Base-by-base conservation (phyloP, 1,284 basidiomycete genomes). In the Fomes fomentarius region DNA sequence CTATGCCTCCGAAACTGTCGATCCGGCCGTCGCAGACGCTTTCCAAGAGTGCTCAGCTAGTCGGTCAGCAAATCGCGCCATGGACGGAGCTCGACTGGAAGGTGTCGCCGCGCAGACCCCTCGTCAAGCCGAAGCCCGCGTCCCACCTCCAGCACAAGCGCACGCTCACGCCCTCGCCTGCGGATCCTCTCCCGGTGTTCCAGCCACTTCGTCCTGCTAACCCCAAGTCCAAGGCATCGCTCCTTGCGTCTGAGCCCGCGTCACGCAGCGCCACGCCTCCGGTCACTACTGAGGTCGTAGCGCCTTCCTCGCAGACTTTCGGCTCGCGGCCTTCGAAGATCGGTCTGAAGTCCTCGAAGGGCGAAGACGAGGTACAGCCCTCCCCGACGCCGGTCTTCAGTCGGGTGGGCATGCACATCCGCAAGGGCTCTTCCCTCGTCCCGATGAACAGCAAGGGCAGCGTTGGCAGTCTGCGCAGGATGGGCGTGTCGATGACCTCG, bases 1-100 rank as follows among this genome's bases (percentile, higher is more conserved):
- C 54, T 15, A 57, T 34, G 41, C 50, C 38, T 6, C 41, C 52
- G 3, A 46, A 47, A 35, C 34, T 56, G 9, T 21, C 40, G 8
- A 12, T 33, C 8, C 40, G 44, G 47, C 52, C 58, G 1, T 37
- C 52, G 15, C 54, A 61, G 47, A 60, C 64, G 40, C 34, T 35
- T 30, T 41, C 53, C 9, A 45, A 57, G 25, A 25, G 38, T 0
- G 53, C 63, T 0, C 61, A 64, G 5, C 55, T 71, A 38, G 71
- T 88, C 15, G 84, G 82, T 0, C 77, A 82, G 65, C 82, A 81
- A 52, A 90, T 90, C 39, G 77, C 80, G 0, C 84, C 85, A 0
- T 89, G 84, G 86, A 74, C 80, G 0, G 74, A 73, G 6, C 68
- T 84, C 6, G 72, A 81, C 37, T 74, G 79, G 53, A 62, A 71